Percentiles rank a stretch among this genome's conserved stretches.
phyloP scores from a whole-genome alignment of 78 protist genomes.

The Guillardia theta region DNA sequence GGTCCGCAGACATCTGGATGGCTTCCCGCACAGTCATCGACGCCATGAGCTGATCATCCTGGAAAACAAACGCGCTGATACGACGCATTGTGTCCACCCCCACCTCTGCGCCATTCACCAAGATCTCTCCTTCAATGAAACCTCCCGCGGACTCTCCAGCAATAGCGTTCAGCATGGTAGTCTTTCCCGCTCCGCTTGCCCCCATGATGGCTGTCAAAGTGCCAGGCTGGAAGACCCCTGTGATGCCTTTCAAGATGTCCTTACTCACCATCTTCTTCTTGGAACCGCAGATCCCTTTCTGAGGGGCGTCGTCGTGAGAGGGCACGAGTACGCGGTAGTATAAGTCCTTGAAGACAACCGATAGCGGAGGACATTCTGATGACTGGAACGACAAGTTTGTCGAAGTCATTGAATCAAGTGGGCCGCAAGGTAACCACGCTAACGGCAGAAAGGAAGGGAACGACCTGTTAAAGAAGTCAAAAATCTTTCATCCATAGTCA shows the following conservation, averaged over 20 bases:
- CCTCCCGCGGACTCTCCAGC: not conserved
- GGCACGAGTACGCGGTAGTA: too few species aligned
- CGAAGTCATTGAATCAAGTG: too few species aligned
- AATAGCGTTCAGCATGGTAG: not conserved
- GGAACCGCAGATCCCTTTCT: too few species aligned
- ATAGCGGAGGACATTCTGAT: too few species aligned
- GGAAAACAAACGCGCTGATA: not conserved
- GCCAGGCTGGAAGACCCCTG: not conserved
- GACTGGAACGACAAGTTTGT: too few species aligned
- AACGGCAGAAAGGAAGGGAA: too few species aligned
- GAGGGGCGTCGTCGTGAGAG: too few species aligned
- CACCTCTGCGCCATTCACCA: not conserved
- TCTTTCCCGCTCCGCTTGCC: conserved; percentile 26
- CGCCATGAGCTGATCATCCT: conserved; percentile 24
- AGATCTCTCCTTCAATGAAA: not conserved
- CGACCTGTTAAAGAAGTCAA: too few species aligned
- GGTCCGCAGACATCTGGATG: not conserved
- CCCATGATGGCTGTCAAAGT: conserved; percentile 24
- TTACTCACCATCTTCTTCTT: not conserved
- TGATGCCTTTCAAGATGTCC: not conserved
- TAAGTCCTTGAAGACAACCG: too few species aligned
- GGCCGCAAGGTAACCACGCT: too few species aligned
- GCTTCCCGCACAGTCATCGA: conserved; percentile 29
- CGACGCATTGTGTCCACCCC: not conserved
- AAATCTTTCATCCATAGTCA: too few species aligned